Evolutionary conservation across 805 yeast genomes (phyloP), one percentile per base, ranked within the genome.

Genomic region (Saccharomyces mikatae): DNA sequence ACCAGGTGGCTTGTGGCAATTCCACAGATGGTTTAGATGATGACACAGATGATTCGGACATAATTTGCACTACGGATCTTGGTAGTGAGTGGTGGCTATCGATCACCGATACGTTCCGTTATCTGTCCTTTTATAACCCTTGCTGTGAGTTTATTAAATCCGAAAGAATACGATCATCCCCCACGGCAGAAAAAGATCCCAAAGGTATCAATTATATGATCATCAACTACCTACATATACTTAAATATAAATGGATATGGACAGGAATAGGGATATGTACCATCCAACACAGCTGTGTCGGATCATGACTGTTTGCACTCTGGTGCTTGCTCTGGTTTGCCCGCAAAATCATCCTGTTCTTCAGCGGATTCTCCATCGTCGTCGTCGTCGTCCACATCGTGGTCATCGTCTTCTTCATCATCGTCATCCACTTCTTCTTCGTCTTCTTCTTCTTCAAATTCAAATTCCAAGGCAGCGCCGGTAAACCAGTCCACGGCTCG

Each of bases 401-500:
- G 88, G 3, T 80, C 89, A 2, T 80, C 89, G 72, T 84, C 55
- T 72, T 80, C 88, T 1, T 78, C 87, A 14, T 80, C 87, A 6
- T 75, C 83, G 2, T 75, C 83, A 11, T 79, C 84, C 3, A 78
- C 85, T 2, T 78, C 85, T 22, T 75, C 81, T 17, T 80, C 88
- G 9, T 79, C 89, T 13, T 80, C 84, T 17, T 79, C 88, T 32
- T 79, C 80, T 57, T 74, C 76, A 50, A 76, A 81, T 60, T 80
- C 86, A 67, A 80, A 87, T 54, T 87, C 96, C 56, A 92, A 79
- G 26, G 99, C 99, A 60, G 89, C 89, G 49, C 99, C 99, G 9
- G 99, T 92, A 72, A 90, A 94, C 98, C 99, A 94, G 71, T 92
- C 98, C 65, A 94, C 81, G 52, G 98, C 98, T 69, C 97, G 84